Evolutionary conservation across 176 grass and related monocot species (phyloP).

Genomic region (Hordeum marinum): DNA sequence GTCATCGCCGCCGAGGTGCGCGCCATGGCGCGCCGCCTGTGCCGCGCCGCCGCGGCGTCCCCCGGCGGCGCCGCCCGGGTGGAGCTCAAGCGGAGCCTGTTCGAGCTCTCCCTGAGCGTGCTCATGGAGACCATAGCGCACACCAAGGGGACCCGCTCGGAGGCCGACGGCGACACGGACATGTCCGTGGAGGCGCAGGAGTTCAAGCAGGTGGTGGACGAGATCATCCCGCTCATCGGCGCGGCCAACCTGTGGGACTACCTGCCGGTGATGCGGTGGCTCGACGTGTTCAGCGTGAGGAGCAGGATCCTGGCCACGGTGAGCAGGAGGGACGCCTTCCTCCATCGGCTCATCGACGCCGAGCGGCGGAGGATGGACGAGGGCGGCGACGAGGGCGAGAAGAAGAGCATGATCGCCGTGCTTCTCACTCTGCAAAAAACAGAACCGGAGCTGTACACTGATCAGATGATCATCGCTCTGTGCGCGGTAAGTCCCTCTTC

Average conservation of each 20-base stretch:
- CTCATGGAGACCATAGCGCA: constrained; percentile 44
- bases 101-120: constrained; percentile 35
- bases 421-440: constrained; percentile 33
- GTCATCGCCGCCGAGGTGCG: constrained; percentile 17
- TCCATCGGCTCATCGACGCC: constrained; percentile 40
- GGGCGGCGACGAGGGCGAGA: not conserved
- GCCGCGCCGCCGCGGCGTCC: not conserved
- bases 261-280: constrained; percentile 39
- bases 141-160: not conserved
- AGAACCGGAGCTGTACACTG: constrained; percentile 44
- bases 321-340: constrained; percentile 21
- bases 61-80: not conserved
- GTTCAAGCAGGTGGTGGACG: constrained; percentile 23
- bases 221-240: constrained; percentile 1
- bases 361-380: constrained; percentile 7
- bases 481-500: constrained; percentile 30
- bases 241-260: constrained; percentile 41
- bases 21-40: constrained; percentile 23
- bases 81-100: constrained; percentile 47
- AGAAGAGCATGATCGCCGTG: constrained; percentile 42
- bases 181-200: constrained; percentile 22
- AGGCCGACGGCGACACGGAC: constrained; percentile 15
- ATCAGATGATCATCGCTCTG: constrained; percentile 37
- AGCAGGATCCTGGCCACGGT: constrained; percentile 23
- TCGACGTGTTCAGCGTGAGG: constrained; percentile 33